Conservation (phyloP, 192 early-diverging fungal species). For the Backusella psychrophila region DNA sequence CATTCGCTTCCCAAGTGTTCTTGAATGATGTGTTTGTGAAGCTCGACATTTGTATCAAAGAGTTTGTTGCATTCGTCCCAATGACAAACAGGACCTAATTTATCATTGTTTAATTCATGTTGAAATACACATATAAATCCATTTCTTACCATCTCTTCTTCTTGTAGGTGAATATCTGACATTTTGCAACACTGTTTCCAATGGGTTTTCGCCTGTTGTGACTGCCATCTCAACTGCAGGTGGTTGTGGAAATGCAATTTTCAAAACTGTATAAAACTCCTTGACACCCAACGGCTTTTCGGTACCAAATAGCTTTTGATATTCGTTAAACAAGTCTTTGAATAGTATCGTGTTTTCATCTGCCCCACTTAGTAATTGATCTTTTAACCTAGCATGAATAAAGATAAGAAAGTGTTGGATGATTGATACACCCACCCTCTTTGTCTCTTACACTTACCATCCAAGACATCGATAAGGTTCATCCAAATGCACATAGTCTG, state of each 20-base stretch:
- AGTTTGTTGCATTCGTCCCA: slow-evolving; percentile 45
- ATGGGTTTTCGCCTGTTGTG: slow-evolving; percentile 1
- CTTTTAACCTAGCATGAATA: slow-evolving; percentile 38
- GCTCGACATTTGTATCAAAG: slow-evolving; percentile 35
- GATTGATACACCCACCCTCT: not conserved
- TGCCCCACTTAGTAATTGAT: slow-evolving; percentile 38
- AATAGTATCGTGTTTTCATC: slow-evolving; percentile 36
- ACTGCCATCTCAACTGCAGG: slow-evolving; percentile 12
- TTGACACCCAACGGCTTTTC: slow-evolving; percentile 33
- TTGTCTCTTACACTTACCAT: slow-evolving; percentile 40
- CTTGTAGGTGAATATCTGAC: slow-evolving; percentile 21
- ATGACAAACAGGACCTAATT: slow-evolving; percentile 27
- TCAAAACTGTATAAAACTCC: slow-evolving; percentile 34
- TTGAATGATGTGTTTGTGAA: slow-evolving; percentile 46
- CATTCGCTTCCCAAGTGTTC: slow-evolving; percentile 43
- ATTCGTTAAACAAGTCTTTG: slow-evolving; percentile 40
- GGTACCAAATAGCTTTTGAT: slow-evolving; percentile 41
- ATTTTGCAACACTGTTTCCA: slow-evolving; percentile 21
- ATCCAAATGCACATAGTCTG: slow-evolving; percentile 40
- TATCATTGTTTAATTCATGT: too few species aligned
- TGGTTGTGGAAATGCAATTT: slow-evolving; percentile 34
- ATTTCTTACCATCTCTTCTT: slow-evolving; percentile 9
- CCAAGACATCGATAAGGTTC: slow-evolving; percentile 57
- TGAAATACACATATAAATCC: not conserved
- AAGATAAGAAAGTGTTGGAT: not conserved